Base-by-base conservation (phyloP, 139 green algal genomes). In the Chlamydomonas sphaeroides region DNA sequence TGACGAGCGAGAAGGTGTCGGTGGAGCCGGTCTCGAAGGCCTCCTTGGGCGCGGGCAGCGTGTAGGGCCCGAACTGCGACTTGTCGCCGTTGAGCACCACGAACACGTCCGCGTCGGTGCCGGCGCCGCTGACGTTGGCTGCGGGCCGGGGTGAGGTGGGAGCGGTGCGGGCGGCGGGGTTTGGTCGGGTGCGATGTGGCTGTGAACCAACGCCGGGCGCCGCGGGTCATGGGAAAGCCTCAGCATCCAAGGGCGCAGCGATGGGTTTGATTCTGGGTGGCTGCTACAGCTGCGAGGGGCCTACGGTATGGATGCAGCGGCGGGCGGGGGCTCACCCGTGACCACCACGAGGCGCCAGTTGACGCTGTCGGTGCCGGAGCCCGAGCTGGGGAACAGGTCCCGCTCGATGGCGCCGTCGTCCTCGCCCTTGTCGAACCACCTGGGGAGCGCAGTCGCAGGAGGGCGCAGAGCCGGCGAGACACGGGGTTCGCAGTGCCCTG, bases 91-190 rank as follows among this genome's bases (percentile, higher is more conserved):
- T 61, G 20, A 92, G 80, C 28, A 66, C 65, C 18, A 91, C 77
- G 36, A 78, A 89, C 28, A 92, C 91, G 76, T 92, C 84, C 3
- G 91, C 91, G 79, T 94, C 89, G 18, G 91, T 94, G 48, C 89
- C 91, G 8, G 91, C 89, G 23, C 85, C 85, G 1, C 38, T 45
- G 0, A 56, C 86, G 38, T 79, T 85, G 61, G 71, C 85, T 89
- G 80, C 59, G 65, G 10, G 45, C 33, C 8, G n/a, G 39, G 18
- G 11, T 26, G 0, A 35, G 51, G 49, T 6, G 35, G 74, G n/a
- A 33, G 39, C 30, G 14, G 69, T 51, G 68, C 28, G 68, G 17
- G 35, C 25, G 30, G 69, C 25, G 74, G 14, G 20, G 21, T 8
- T 10, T 25, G n/a, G 41, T 26, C 32, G 41, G 41, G 26, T 7